These are phyloP conservation scores for Xylariaceae sp. DNA, from an alignment of 2,329 filamentous ascomycete genomes.

Conservation along the genomic window DNA sequence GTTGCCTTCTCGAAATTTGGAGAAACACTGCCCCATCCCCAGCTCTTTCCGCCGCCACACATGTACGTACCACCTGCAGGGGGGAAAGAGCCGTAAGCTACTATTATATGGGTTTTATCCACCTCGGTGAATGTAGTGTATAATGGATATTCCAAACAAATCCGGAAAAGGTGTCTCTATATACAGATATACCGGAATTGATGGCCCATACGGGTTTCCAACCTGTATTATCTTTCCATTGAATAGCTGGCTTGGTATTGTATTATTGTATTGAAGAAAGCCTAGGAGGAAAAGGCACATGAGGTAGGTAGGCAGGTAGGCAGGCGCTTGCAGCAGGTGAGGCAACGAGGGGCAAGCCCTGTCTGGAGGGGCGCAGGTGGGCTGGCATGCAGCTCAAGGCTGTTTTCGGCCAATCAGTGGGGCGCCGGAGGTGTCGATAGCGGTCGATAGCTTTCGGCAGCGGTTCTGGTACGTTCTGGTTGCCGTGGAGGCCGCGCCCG, in stretches of 20 bases:
- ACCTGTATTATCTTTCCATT: too few species aligned
- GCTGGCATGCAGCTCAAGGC: conserved; percentile 21
- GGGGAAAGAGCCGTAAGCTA: not conserved
- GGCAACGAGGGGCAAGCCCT: conserved; percentile 21
- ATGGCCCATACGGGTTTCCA: too few species aligned
- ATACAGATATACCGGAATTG: too few species aligned
- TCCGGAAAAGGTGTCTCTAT: too few species aligned
- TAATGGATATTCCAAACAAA: too few species aligned
- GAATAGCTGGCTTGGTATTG: too few species aligned
- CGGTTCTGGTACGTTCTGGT: conserved; percentile 31
- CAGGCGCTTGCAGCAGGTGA: conserved; percentile 3
- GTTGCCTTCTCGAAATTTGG: conserved; percentile 31
- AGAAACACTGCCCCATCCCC: conserved; percentile 22
- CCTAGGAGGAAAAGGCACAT: not conserved
- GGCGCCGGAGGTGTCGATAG: conserved; percentile 19
- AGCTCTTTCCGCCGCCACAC: not conserved
- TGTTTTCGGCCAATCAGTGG: conserved; percentile 38
- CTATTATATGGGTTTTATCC: too few species aligned
- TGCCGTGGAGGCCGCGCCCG: conserved; percentile 25
- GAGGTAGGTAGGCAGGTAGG: conserved; percentile 2
- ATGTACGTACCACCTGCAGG: not conserved
- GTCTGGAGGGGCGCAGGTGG: conserved; percentile 8
- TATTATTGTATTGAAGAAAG: not conserved
- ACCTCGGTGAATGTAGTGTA: too few species aligned
- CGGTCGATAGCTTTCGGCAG: conserved; percentile 15